Evolutionary conservation across 306 rosid species (phyloP), one percentile per base, ranked within the genome.

Genomic region (Dalbergia oliveri): DNA sequence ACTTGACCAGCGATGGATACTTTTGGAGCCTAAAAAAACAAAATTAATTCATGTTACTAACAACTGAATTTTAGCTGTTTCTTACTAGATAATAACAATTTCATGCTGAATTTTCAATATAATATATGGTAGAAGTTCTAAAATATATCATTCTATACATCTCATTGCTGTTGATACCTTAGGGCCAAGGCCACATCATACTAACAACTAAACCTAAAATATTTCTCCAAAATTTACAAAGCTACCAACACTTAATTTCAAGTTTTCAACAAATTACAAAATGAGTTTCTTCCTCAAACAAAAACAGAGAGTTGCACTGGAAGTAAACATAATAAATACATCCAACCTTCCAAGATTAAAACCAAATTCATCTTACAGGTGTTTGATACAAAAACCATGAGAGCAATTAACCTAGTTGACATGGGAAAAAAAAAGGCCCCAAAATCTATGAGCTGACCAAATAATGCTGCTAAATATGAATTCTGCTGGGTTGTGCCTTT

Each of bases 401-500:
- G 13, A 41, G 21, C 63, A 26, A 26, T 26, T 26, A 79, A 35
- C 77, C 45, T 79, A 26, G 31, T 26, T 26, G 31, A 49, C 44
- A 47, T 65, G 26, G 57, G 39, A 5, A 10, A 4, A 63, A 11
- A 18, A 8, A 13, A 37, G 2, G 0, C 0, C 12, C 50, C 13
- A 5, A 73, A 76, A 21, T 21, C 23, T 21, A 1, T 21, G 23
- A 21, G 23, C 23, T 21, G 23, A 21, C 23, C 23, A 76, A 72
- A 50, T 23, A 79, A 66, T 77, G 14, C 39, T 35, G 11, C 69
- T 60, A 95, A 79, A 93, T 49, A 2, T 89, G 87, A 71, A 96
- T 69, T 58, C 66, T 56, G 74, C 91, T 86, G 5, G 99, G 99
- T 5, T 76, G 90, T 8, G 88, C 34, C 87, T 96, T 96, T 6